A percentile compares a stretch with the other conserved stretches of the same genome.
Conservation (phyloP, 1,139 yeast species). For the Candida frijolesensis region DNA sequence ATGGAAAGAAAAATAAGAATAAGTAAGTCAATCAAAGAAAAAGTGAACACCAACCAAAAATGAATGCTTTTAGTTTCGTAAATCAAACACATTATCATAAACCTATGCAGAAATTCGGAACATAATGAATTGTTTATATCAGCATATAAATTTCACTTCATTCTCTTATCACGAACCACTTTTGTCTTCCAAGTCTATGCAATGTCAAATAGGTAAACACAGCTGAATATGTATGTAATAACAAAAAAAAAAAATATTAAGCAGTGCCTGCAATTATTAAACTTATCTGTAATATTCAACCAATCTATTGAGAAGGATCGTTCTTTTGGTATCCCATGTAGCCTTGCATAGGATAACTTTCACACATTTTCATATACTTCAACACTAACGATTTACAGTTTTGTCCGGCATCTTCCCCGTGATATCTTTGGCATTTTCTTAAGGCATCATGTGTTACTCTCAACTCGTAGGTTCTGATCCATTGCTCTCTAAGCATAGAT, state of each 20-base stretch:
- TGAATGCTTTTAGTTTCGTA: neutral
- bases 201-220: neutral
- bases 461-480: slow-evolving; percentile 70
- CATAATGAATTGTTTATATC: too few relatives aligned
- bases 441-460: slow-evolving; percentile 73
- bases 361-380: slow-evolving; percentile 77
- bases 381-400: slow-evolving; percentile 63
- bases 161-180: neutral
- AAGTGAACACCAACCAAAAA: neutral
- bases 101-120: too few relatives aligned
- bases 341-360: slow-evolving; percentile 67
- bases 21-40: neutral
- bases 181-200: neutral
- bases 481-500: slow-evolving; percentile 78
- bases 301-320: slow-evolving; percentile 64
- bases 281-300: neutral
- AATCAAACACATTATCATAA: too few relatives aligned
- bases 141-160: neutral
- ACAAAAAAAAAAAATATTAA: neutral
- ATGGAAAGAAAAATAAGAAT: neutral
- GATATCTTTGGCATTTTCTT: slow-evolving; percentile 75
- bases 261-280: too few relatives aligned
- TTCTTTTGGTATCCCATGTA: slow-evolving; percentile 83
- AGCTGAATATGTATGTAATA: neutral
- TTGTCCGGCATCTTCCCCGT: slow-evolving; percentile 76